A percentile compares a stretch with the other conserved stretches of the same genome.
These are phyloP conservation scores for Dissophora globulifera DNA, from an alignment of 192 early-diverging fungal species.

Conservation along the genomic window DNA sequence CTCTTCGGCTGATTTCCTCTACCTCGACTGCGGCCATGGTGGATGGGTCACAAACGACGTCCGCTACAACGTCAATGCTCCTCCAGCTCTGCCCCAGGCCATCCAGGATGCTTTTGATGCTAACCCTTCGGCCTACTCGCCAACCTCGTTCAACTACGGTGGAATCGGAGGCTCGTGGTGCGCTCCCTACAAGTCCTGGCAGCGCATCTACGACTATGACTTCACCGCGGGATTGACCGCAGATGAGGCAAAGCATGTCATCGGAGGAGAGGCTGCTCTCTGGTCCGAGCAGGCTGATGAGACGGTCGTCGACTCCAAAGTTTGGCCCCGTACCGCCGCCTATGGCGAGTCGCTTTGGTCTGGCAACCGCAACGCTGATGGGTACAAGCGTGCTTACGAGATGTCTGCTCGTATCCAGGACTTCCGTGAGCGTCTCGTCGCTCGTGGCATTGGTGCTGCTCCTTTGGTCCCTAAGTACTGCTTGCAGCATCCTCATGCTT, in stretches of 20 bases:
- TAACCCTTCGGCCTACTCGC: slow-evolving; percentile 31
- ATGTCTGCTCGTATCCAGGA: slow-evolving; percentile 66
- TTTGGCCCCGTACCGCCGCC: slow-evolving; percentile 79
- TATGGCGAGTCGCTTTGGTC: slow-evolving; percentile 78
- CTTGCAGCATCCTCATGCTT: slow-evolving; percentile 49
- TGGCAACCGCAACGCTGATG: slow-evolving; percentile 61
- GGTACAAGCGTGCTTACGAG: slow-evolving; percentile 46
- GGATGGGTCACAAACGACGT: slow-evolving; percentile 74
- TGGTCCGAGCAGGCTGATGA: slow-evolving; percentile 79
- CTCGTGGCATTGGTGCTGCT: slow-evolving; percentile 72
- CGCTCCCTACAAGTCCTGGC: slow-evolving; percentile 80
- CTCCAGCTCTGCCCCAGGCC: slow-evolving; percentile 41
- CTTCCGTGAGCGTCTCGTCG: slow-evolving; percentile 73
- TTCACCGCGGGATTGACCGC: slow-evolving; percentile 66
- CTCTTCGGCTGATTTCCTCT: slow-evolving; percentile 68
- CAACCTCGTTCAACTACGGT: slow-evolving; percentile 50
- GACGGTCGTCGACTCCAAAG: slow-evolving; percentile 62
- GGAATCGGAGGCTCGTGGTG: slow-evolving; percentile 74
- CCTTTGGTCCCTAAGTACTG: slow-evolving; percentile 65
- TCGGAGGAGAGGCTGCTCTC: slow-evolving; percentile 76
- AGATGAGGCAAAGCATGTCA: slow-evolving; percentile 64
- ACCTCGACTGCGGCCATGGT: slow-evolving; percentile 82
- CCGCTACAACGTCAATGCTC: slow-evolving; percentile 53
- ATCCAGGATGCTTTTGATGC: slow-evolving; percentile 39
- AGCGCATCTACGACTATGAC: slow-evolving; percentile 77